Conservation (phyloP, 2,329 filamentous ascomycete species). For the Calonectria ilicicola region DNA sequence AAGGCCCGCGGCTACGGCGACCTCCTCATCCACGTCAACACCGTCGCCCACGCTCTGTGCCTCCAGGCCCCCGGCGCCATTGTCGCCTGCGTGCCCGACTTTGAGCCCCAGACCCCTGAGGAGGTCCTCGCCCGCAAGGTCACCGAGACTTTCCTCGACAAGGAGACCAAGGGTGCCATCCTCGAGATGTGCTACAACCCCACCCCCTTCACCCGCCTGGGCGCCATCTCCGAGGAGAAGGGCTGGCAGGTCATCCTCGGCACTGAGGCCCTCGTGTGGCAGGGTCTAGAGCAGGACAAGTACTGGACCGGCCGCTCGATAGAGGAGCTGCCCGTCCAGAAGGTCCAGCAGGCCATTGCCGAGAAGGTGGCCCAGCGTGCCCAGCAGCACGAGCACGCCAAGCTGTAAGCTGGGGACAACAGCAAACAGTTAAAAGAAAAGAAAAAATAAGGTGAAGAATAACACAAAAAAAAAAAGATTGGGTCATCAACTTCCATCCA, state of each 20-base stretch:
- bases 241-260: conserved; percentile 82
- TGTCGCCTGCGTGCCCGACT: conserved; percentile 81
- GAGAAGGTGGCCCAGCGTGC: conserved; percentile 43
- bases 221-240: conserved; percentile 67
- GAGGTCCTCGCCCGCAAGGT: conserved; percentile 72
- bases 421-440: neutral
- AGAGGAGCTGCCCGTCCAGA: conserved; percentile 57
- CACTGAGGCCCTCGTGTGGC: conserved; percentile 82
- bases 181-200: conserved; percentile 90
- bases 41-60: conserved; percentile 67
- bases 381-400: conserved; percentile 21
- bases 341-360: conserved; percentile 39
- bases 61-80: conserved; percentile 74
- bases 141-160: conserved; percentile 59
- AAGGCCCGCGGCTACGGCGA: conserved; percentile 68
- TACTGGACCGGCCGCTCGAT: conserved; percentile 75
- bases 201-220: conserved; percentile 74
- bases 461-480: neutral
- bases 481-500: neutral
- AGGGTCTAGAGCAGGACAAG: conserved; percentile 76
- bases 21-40: conserved; percentile 70
- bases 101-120: conserved; percentile 72
- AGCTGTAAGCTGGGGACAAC: conserved; percentile 20
- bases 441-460: neutral
- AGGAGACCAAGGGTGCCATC: conserved; percentile 73